Evolutionary conservation across 805 yeast species (phyloP).

Genomic region (Pichia nakasei): DNA sequence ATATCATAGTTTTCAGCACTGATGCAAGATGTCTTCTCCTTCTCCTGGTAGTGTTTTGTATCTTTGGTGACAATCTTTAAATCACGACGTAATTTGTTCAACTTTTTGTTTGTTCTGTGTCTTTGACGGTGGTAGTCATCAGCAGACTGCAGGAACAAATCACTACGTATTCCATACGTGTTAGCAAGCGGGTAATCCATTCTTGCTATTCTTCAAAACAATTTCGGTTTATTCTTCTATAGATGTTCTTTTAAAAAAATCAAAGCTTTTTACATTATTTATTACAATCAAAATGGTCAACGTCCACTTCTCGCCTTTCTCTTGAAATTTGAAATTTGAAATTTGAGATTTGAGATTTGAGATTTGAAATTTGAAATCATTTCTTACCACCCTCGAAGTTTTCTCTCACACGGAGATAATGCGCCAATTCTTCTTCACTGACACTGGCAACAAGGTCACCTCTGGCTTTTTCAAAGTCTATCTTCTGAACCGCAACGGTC

Average conservation of each 20-base stretch:
- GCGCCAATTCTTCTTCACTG: slow-evolving; percentile 76
- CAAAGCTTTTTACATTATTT: no score
- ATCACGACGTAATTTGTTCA: slow-evolving; percentile 57
- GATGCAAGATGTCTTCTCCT: slow-evolving; percentile 40
- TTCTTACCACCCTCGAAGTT: slow-evolving; percentile 68
- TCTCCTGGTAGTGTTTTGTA: slow-evolving; percentile 49
- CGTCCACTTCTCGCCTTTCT: no score
- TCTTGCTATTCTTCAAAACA: no score
- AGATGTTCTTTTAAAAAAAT: no score
- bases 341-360: no score
- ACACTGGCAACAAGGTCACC: slow-evolving; percentile 73
- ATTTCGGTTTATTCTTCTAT: no score
- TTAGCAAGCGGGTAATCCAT: slow-evolving; percentile 40
- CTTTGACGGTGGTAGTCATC: slow-evolving; percentile 67
- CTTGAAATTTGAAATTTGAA: no score
- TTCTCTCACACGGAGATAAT: slow-evolving; percentile 69
- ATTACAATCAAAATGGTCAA: not conserved
- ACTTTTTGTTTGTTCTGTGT: slow-evolving; percentile 46
- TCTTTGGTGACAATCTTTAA: slow-evolving; percentile 56
- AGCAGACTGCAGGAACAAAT: slow-evolving; percentile 54
- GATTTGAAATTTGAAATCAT: not conserved
- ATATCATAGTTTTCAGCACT: slow-evolving; percentile 39
- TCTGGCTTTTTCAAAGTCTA: slow-evolving; percentile 74
- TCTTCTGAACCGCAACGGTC: slow-evolving; percentile 55
- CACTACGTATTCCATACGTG: slow-evolving; percentile 50